These are phyloP conservation scores for Exophiala sp. DNA, from an alignment of 2,329 filamentous ascomycete species.

Conservation along the genomic window DNA sequence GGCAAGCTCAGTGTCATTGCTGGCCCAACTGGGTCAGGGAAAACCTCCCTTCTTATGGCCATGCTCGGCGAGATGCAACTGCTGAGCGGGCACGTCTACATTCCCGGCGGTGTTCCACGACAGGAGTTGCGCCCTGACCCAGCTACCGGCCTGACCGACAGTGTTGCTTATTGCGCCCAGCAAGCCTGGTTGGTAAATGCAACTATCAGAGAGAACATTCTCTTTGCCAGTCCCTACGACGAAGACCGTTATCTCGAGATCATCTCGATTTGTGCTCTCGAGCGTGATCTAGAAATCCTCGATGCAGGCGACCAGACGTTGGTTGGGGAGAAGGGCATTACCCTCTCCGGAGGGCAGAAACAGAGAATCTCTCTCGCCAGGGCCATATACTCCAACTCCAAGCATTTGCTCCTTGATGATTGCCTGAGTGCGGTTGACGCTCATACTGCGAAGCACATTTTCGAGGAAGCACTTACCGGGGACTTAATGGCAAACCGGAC, in stretches of 20 bases:
- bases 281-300: conserved; percentile 85
- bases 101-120: conserved; percentile 78
- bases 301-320: conserved; percentile 88
- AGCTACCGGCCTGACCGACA: conserved; percentile 80
- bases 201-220: conserved; percentile 90
- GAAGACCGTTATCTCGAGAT: conserved; percentile 80
- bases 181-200: conserved; percentile 96
- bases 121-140: conserved; percentile 78
- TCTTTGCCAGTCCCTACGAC: conserved; percentile 78
- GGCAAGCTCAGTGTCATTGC: conserved; percentile 88
- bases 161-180: conserved; percentile 92
- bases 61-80: conserved; percentile 93
- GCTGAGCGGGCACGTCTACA: conserved; percentile 69
- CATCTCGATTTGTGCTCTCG: conserved; percentile 81
- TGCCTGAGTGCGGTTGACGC: conserved; percentile 95
- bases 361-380: conserved; percentile 95
- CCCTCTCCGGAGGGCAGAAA: conserved; percentile 93
- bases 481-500: conserved; percentile 83
- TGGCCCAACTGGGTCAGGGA: conserved; percentile 88
- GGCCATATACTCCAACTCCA: conserved; percentile 91
- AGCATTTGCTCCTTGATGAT: conserved; percentile 86
- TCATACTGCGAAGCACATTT: conserved; percentile 97
- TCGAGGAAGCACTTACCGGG: conserved; percentile 83
- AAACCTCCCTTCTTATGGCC: conserved; percentile 93
- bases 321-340: conserved; percentile 95